Percentiles rank a stretch among this genome's conserved stretches.
These are phyloP conservation scores for Niebla homalea DNA, from an alignment of 495 filamentous ascomycete genomes.

Conservation along the genomic window DNA sequence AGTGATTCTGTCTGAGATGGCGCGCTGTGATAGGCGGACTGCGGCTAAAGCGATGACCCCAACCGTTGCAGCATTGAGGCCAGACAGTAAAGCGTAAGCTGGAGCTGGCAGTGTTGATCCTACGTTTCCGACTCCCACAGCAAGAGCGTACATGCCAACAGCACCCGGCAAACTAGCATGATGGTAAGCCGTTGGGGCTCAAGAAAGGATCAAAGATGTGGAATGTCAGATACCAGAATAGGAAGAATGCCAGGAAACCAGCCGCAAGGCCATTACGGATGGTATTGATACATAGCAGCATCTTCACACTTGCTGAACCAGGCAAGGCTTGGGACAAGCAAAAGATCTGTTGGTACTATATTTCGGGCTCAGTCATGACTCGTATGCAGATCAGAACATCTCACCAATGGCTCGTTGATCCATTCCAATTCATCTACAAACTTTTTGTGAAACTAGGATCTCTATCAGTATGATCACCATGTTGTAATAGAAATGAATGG, in stretches of 20 bases:
- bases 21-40: slow-evolving; percentile 58
- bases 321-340: slow-evolving; percentile 64
- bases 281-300: slow-evolving; percentile 60
- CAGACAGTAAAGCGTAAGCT: slow-evolving; percentile 65
- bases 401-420: slow-evolving; percentile 63
- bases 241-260: slow-evolving; percentile 49
- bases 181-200: slow-evolving; percentile 29
- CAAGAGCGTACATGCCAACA: slow-evolving; percentile 60
- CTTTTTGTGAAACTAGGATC: slow-evolving; percentile 34
- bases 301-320: slow-evolving; percentile 68
- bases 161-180: slow-evolving; percentile 53
- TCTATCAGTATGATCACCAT: not conserved
- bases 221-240: slow-evolving; percentile 47
- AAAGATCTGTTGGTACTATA: slow-evolving; percentile 71
- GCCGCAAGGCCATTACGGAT: slow-evolving; percentile 50
- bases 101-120: slow-evolving; percentile 44
- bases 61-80: slow-evolving; percentile 66
- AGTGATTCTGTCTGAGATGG: slow-evolving; percentile 60
- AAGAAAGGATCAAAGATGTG: slow-evolving; percentile 42
- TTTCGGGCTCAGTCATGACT: not conserved
- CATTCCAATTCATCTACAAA: slow-evolving; percentile 53
- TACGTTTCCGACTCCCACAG: slow-evolving; percentile 53
- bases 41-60: slow-evolving; percentile 70
- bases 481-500: not conserved
- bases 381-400: not conserved